Conservation (phyloP, 2,329 filamentous ascomycete species). For the Dothistroma septosporum region DNA sequence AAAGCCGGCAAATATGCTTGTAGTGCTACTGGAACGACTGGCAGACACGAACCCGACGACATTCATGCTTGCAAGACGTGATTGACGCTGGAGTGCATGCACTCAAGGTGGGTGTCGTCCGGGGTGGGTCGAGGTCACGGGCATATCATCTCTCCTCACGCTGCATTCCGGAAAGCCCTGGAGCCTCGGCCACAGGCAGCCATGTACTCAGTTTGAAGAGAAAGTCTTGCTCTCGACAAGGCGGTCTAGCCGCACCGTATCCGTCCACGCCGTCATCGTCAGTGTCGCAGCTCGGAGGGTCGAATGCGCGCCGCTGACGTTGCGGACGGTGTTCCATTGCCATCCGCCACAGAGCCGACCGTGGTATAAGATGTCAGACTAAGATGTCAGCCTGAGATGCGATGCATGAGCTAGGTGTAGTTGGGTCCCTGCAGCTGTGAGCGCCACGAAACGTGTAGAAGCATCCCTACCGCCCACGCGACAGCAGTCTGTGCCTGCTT, state of each 20-base stretch:
- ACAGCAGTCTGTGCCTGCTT: background rate
- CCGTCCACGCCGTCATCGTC: background rate
- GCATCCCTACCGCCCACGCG: conserved; percentile 4
- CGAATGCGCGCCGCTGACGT: background rate
- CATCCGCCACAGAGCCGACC: background rate
- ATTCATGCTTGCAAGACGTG: too few species aligned
- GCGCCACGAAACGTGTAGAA: background rate
- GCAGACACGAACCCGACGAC: too few species aligned
- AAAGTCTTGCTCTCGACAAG: background rate
- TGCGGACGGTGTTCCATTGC: background rate
- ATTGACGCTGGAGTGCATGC: too few species aligned
- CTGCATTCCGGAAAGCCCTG: background rate
- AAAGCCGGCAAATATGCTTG: too few species aligned
- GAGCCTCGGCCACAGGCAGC: background rate
- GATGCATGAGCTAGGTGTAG: background rate
- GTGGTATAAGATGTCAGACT: background rate
- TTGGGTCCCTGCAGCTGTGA: conserved; percentile 1
- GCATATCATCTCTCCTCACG: background rate
- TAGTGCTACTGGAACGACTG: too few species aligned
- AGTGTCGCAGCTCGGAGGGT: background rate
- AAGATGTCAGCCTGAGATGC: background rate
- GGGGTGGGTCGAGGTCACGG: background rate
- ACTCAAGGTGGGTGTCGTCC: background rate
- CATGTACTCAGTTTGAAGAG: background rate
- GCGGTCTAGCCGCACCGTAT: background rate